phyloP scores from a whole-genome alignment of 768 basidiomycete genomes.

The Lentinula guzmanii region DNA sequence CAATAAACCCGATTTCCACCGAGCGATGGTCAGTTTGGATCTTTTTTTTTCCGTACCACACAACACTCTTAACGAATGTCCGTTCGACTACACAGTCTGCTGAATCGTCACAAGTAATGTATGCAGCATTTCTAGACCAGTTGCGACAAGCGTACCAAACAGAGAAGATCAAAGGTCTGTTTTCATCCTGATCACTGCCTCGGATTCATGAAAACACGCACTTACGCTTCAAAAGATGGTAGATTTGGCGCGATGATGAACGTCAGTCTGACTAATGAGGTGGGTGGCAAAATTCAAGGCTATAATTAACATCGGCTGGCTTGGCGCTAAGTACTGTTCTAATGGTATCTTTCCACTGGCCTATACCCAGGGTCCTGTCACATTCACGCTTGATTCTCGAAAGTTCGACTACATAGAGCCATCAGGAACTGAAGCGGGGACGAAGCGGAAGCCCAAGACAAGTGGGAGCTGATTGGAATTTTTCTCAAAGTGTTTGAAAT shows the following conservation, averaged over 20 bases:
- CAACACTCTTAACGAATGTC: not conserved
- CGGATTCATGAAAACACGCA: not conserved
- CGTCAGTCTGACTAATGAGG: conserved; percentile 84
- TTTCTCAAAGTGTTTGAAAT: not conserved
- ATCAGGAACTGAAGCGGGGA: not conserved
- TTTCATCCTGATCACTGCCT: not conserved
- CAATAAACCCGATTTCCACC: conserved; percentile 88
- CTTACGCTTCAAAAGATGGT: conserved; percentile 54
- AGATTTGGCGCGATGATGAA: conserved; percentile 96
- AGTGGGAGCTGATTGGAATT: not conserved
- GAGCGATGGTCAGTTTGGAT: conserved; percentile 64
- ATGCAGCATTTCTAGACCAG: conserved; percentile 65
- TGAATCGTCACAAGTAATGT: conserved; percentile 62
- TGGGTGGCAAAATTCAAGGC: conserved; percentile 22
- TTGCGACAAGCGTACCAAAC: conserved; percentile 62
- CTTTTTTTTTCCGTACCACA: not conserved
- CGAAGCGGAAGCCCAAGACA: not conserved
- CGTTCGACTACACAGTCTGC: conserved; percentile 40
- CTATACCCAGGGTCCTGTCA: conserved; percentile 66
- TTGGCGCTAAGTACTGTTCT: not conserved
- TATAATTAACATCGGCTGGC: not conserved
- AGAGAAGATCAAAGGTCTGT: conserved; percentile 72
- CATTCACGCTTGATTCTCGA: conserved; percentile 77
- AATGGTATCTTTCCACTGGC: not conserved
- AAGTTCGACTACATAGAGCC: conserved; percentile 61